Evolutionary conservation across 495 filamentous ascomycete species (phyloP).

Genomic region (Lepidopterella palustris): DNA sequence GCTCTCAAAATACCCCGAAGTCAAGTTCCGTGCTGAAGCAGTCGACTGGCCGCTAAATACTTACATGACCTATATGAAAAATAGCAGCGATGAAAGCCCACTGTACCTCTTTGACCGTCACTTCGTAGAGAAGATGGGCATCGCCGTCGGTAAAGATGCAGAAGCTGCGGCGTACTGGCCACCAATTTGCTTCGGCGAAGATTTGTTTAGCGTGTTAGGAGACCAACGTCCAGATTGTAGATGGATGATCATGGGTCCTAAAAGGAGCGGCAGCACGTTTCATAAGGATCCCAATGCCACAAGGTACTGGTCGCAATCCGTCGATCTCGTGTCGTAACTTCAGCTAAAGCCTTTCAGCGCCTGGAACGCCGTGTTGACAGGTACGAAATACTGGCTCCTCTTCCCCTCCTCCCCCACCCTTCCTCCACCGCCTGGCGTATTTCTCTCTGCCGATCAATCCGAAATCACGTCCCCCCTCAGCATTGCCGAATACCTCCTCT

Average conservation of each 20-base stretch:
- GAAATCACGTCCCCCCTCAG: constrained; percentile 93
- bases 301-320: neutral
- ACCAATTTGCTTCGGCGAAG: constrained; percentile 82
- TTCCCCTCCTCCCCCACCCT: constrained; percentile 62
- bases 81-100: constrained; percentile 80
- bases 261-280: constrained; percentile 87
- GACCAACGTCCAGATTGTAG: constrained; percentile 75
- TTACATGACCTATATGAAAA: constrained; percentile 78
- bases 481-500: constrained; percentile 91
- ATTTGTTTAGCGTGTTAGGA: constrained; percentile 79
- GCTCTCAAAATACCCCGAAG: constrained; percentile 54
- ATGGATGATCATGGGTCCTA: constrained; percentile 91
- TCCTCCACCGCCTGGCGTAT: constrained; percentile 76
- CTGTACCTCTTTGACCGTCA: constrained; percentile 85
- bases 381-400: constrained; percentile 98
- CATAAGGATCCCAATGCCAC: constrained; percentile 79
- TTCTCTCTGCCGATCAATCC: constrained; percentile 83
- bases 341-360: constrained; percentile 52
- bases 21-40: constrained; percentile 80
- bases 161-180: constrained; percentile 64
- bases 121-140: constrained; percentile 82
- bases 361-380: constrained; percentile 91
- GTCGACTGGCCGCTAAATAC: constrained; percentile 82
- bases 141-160: constrained; percentile 50
- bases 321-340: constrained; percentile 2